Base-by-base conservation (phyloP, 2,329 filamentous ascomycete species). In the Berkeleyomyces rouxiae region DNA sequence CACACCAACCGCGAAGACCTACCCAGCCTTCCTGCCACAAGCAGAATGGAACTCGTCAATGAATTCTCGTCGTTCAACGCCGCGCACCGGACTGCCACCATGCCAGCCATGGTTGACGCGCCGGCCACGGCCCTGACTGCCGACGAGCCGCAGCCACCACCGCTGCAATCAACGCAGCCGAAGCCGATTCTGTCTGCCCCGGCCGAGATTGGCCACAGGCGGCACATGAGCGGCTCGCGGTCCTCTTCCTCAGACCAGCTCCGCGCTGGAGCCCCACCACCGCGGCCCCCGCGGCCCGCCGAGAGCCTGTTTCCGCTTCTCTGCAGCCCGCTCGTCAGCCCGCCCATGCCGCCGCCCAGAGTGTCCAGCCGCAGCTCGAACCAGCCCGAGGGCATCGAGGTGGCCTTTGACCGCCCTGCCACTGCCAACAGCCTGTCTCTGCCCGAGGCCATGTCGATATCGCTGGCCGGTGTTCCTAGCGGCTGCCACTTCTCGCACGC, bases 1-100 rank as follows among this genome's bases (percentile, higher is more conserved):
- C 82, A 85, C 69, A 82, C 79, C 10, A 73, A 76, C 10, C 78
- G 77, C 57, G 77, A 82, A 39, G 73, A 78, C 59, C 64, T 78
- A 2, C 71, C 76, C 3, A 73, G 72, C 62, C 65, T 77, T 5
- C 72, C 75, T 49, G 71, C 72, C 37, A 67, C 71, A 2, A 77
- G 73, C 66, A 74, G 73, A 13, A 70, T 71, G 58, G 73, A 77
- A 37, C 68, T 77, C 58, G 73, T 74, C 11, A 74, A 74, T 9
- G 78, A 79, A 63, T 74, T 77, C 58, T 61, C 55, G 4, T 62
- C 63, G 31, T 57, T 62, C 42, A 62, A 59, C 44, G 43, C 61
- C 59, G 66, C 65, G 59, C 55, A 62, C 16, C 62, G 64, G 6
- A 62, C 62, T 13, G 42, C 61, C 42, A 33, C 62, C 2, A 65